Base-by-base conservation (phyloP, 495 filamentous ascomycete species). In the Amphirosellinia nigrospora region DNA sequence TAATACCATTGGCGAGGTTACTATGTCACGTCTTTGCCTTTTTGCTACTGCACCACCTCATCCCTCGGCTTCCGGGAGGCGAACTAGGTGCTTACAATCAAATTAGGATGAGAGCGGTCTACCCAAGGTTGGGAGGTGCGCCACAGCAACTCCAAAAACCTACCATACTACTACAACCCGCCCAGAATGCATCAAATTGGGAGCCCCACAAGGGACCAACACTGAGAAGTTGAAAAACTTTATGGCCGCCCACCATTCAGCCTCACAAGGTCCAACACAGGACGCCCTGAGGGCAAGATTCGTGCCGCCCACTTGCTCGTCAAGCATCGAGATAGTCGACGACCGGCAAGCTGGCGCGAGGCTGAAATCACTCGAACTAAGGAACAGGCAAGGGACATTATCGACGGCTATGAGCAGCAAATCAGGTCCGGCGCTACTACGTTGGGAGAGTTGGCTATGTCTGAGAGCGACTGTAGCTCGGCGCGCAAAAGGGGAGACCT, bases 111-210 rank as follows among this genome's bases (percentile, higher is more conserved):
- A 93, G 52, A 90, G 92, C 73, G 96, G 96, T 76, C 89, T 99
- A 64, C 96, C 53, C 77, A 87, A 6, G 86, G 89, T 77, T 98
- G 96, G 96, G 94, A 97, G 82, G 93, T 98, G 76, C 93, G 94
- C 74, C 93, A 95, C 82, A 96, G 92, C 78, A 95, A 97, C 82
- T 94, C 93, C 79, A 98, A 97, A 83, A 96, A 96, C 80, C 92
- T 98, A 19, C 96, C 96, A 43, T 99, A 99, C 84, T 99, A 98
- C 82, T 98, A 97, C 91, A 96, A 97, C 81, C 91, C 32, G 79
- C 79, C 34, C 58, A 93, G 92, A 75, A 89, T 90, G n/a, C n/a
- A 73, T 98, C 96, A 61, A 88, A 92, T 79, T 99, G 96, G 96
- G 95, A 98, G 74, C 96, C 96, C 96, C 96, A 30, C 72, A 85